Evolutionary conservation across 495 filamentous ascomycete species (phyloP), one percentile per base, ranked within the genome.

Genomic region (Penicillium ochrochloron): DNA sequence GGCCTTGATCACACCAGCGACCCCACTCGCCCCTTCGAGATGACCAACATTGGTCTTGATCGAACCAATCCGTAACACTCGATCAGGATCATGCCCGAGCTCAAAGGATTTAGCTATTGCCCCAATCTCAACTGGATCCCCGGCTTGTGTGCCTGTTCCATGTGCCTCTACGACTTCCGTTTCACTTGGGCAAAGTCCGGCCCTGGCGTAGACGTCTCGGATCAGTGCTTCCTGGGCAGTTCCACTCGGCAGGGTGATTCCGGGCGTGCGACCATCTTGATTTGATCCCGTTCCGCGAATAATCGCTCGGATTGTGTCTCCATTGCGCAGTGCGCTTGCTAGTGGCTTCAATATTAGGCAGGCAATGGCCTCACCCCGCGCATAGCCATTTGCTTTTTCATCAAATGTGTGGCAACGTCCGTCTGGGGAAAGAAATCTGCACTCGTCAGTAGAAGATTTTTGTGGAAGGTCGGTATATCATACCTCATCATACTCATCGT

Each of bases 121-220:
- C 2, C 73, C 77, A 0, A 81, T 76, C 65, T 92, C 89, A 2
- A 85, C 79, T 0, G 87, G 88, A 66, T 91, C 89, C 5, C 88
- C 88, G 1, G 78, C 76, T 6, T 71, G 73, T 2, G 88, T 90
- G 7, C 87, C 88, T 0, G 88, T 90, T 17, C 85, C 62, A 76
- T 79, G 62, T 3, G 66, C 60, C 57, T 80, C 75, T 4, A 80
- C 64, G 52, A 69, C 75, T 8, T 62, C 59, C 0, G 68, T 73
- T 19, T 69, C 59, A 1, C 5, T 17, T 0, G 67, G 65, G 44
- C 76, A 66, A 1, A 88, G 67, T 2, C 78, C 78, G 15, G 81
- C 80, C 5, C 73, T 70, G 5, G 59, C 60, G 68, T 90, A 90
- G 0, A 78, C 79, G 12, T 77, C 70, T 4, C 78, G 72, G n/a